A percentile compares a stretch with the other conserved stretches of the same genome.
Evolutionary conservation across 2,329 filamentous ascomycete species (phyloP).

Genomic region (Fusarium udum): DNA sequence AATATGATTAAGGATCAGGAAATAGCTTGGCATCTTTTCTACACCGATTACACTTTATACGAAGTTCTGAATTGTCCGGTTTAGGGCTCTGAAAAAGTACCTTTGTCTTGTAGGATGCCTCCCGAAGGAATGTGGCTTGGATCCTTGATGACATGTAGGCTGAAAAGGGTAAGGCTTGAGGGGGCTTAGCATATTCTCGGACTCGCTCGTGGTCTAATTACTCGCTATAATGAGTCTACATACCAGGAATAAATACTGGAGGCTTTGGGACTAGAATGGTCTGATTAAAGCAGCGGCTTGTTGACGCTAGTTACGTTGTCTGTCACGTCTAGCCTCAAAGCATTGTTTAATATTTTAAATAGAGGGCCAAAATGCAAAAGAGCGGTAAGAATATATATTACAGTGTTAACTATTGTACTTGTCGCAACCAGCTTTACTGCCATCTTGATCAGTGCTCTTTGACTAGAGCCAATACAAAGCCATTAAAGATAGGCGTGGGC

Average conservation of each 20-base stretch:
- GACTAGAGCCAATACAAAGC: neutral
- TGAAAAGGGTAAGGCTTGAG: neutral
- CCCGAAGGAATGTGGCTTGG: neutral
- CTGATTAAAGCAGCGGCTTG: neutral
- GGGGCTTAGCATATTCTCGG: neutral
- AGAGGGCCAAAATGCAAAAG: too few relatives aligned
- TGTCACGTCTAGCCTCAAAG: neutral
- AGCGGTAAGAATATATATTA: neutral
- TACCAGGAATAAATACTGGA: neutral
- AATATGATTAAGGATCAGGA: neutral
- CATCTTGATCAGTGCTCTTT: neutral
- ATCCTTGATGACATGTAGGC: neutral
- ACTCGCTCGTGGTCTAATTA: neutral
- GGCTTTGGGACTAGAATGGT: neutral
- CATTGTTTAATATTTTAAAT: neutral
- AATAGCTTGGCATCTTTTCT: fast-evolving
- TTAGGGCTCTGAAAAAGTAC: neutral
- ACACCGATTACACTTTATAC: fast-evolving
- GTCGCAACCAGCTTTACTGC: fast-evolving
- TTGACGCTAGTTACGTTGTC: too few relatives aligned
- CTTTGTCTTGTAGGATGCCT: neutral
- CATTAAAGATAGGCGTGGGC: neutral
- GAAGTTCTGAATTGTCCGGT: neutral
- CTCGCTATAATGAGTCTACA: neutral
- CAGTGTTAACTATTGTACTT: too few relatives aligned